Conservation (phyloP, 176 grass and related monocot species). For the Eleusine indica region DNA sequence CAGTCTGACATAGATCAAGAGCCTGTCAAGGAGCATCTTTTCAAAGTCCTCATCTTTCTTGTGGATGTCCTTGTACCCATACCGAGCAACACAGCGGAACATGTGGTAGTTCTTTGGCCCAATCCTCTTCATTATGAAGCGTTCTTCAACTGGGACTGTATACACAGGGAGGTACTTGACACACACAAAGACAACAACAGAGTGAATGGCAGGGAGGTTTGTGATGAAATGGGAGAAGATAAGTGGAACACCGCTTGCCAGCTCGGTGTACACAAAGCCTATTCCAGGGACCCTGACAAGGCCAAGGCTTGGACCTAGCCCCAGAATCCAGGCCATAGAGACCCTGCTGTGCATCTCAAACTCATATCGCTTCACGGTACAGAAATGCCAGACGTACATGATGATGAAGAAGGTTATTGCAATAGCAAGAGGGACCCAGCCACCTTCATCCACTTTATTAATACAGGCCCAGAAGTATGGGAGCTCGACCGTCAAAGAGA, state of each 20-base stretch:
- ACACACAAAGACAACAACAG: slow-evolving; percentile 66
- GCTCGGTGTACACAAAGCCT: slow-evolving; percentile 68
- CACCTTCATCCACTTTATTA: slow-evolving; percentile 73
- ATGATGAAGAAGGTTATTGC: slow-evolving; percentile 52
- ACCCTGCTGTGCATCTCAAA: slow-evolving; percentile 76
- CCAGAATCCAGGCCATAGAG: slow-evolving; percentile 71
- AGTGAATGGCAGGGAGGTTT: slow-evolving; percentile 76
- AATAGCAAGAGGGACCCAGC: slow-evolving; percentile 74
- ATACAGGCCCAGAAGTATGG: slow-evolving; percentile 62
- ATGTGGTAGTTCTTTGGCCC: slow-evolving; percentile 62
- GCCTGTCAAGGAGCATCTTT: slow-evolving; percentile 61
- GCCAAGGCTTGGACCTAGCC: slow-evolving; percentile 65
- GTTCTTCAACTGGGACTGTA: slow-evolving; percentile 51
- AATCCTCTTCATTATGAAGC: slow-evolving; percentile 59
- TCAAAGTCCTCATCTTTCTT: slow-evolving; percentile 71
- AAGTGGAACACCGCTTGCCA: slow-evolving; percentile 60
- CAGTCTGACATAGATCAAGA: slow-evolving; percentile 49
- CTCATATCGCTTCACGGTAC: slow-evolving; percentile 63
- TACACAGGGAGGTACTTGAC: slow-evolving; percentile 71
- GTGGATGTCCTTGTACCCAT: slow-evolving; percentile 79
- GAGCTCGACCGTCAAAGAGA: slow-evolving; percentile 69
- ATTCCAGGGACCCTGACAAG: slow-evolving; percentile 79
- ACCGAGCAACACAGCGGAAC: slow-evolving; percentile 69
- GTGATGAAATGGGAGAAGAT: slow-evolving; percentile 85
- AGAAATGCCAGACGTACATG: slow-evolving; percentile 85